Conservation (phyloP, 129 eudicot genomes). For the Flaveria trinervia region DNA sequence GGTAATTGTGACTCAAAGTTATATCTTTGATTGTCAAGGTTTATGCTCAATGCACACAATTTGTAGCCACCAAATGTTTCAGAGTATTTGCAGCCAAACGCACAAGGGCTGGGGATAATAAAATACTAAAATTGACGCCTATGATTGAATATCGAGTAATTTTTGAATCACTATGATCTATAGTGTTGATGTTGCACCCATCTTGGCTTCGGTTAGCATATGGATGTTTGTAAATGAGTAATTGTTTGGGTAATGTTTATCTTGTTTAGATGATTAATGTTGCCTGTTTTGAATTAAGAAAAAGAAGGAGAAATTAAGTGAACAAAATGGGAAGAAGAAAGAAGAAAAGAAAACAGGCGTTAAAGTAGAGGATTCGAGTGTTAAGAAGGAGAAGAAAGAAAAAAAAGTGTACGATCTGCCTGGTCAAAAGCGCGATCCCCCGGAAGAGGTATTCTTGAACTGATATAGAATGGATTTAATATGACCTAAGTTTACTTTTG, state of each 20-base stretch:
- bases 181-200: neutral
- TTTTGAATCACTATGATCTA: neutral
- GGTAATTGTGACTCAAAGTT: neutral
- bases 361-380: slow-evolving; percentile 35
- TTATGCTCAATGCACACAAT: neutral
- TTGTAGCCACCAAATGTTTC: slow-evolving; percentile 10
- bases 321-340: slow-evolving; percentile 54
- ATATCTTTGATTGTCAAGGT: neutral
- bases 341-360: slow-evolving; percentile 46
- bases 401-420: slow-evolving; percentile 81
- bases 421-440: slow-evolving; percentile 92
- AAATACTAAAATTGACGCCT: neutral
- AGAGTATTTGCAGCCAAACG: neutral
- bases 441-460: slow-evolving; percentile 65
- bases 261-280: slow-evolving; percentile 23
- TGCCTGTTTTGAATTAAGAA: slow-evolving; percentile 33
- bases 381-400: slow-evolving; percentile 56
- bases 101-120: neutral
- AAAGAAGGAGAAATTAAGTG: slow-evolving; percentile 40
- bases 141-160: neutral
- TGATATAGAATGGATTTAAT: neutral
- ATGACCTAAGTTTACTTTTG: slow-evolving; percentile 1
- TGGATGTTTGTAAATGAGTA: slow-evolving; percentile 13
- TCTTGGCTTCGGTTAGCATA: slow-evolving; percentile 5
- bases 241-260: slow-evolving; percentile 11